phyloP scores from a whole-genome alignment of 31 red algal species.

The Odonthalia washingtoniensis region DNA sequence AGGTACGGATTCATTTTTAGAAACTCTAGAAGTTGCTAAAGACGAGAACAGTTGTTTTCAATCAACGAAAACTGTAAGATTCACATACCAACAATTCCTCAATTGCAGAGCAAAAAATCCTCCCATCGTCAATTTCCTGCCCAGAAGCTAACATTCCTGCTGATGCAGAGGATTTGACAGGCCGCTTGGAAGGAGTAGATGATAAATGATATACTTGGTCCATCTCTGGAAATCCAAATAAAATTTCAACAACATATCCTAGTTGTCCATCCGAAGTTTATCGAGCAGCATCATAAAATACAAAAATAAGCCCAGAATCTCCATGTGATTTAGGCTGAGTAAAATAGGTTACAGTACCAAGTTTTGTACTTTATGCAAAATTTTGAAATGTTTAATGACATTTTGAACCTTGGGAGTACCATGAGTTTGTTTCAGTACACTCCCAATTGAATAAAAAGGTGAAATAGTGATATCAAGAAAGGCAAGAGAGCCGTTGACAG shows the following conservation, averaged over 20 bases:
- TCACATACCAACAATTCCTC: too few relatives aligned
- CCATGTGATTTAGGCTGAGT: background rate
- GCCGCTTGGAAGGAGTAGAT: background rate
- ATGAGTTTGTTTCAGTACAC: background rate
- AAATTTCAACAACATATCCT: background rate
- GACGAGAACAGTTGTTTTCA: too few relatives aligned
- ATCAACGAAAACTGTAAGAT: too few relatives aligned
- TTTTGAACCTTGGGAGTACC: background rate
- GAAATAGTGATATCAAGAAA: background rate
- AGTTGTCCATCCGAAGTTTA: background rate
- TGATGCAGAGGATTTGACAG: conserved; percentile 19
- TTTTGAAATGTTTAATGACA: background rate
- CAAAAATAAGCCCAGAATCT: background rate
- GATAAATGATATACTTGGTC: background rate
- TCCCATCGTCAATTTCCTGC: conserved; percentile 27
- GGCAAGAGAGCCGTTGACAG: background rate
- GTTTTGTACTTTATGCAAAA: background rate
- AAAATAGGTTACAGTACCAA: background rate
- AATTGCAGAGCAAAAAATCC: too few relatives aligned
- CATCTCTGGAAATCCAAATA: background rate
- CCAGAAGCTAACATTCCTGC: conserved; percentile 19
- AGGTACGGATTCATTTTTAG: too few relatives aligned
- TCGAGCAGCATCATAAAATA: conserved; percentile 6
- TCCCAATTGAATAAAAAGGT: background rate
- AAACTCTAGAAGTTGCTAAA: too few relatives aligned